Conservation (phyloP, 768 basidiomycete species). For the Agaricus sinodeliciosus region DNA sequence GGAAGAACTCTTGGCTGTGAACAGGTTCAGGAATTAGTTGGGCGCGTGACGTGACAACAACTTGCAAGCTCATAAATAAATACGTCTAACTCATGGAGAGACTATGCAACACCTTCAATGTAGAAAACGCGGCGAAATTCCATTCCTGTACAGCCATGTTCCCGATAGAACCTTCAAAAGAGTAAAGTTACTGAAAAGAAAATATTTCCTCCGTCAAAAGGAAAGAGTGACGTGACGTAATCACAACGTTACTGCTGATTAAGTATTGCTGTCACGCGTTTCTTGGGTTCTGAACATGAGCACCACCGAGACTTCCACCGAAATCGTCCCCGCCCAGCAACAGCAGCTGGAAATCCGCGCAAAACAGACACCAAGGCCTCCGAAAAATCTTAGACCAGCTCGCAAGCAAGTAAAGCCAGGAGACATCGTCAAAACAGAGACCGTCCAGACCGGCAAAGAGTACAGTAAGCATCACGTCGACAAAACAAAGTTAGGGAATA, state of each 20-base stretch:
- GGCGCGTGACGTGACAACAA: too few relatives aligned
- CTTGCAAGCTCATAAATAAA: too few relatives aligned
- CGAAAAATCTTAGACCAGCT: slow-evolving; percentile 84
- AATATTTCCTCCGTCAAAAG: background rate
- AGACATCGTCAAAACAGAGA: slow-evolving; percentile 84
- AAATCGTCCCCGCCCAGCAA: slow-evolving; percentile 3
- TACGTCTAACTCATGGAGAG: too few relatives aligned
- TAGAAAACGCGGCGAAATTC: too few relatives aligned
- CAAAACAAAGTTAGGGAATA: background rate
- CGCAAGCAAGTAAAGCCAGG: slow-evolving; percentile 89
- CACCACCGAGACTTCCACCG: slow-evolving; percentile 6
- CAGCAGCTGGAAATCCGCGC: slow-evolving; percentile 6
- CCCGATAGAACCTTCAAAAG: too few relatives aligned
- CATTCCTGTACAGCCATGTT: too few relatives aligned
- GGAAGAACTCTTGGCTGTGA: background rate
- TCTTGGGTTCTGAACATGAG: slow-evolving; percentile 5
- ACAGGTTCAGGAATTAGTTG: background rate
- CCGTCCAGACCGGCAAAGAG: slow-evolving; percentile 90
- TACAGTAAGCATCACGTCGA: slow-evolving; percentile 61
- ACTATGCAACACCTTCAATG: too few relatives aligned
- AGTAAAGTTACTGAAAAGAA: too few relatives aligned
- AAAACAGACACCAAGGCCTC: slow-evolving; percentile 9
- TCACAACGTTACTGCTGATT: background rate
- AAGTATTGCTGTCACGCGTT: background rate
- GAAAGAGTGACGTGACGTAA: background rate